These are phyloP conservation scores for Hyaloscypha variabilis DNA, from an alignment of 495 filamentous ascomycete genomes.

Conservation along the genomic window DNA sequence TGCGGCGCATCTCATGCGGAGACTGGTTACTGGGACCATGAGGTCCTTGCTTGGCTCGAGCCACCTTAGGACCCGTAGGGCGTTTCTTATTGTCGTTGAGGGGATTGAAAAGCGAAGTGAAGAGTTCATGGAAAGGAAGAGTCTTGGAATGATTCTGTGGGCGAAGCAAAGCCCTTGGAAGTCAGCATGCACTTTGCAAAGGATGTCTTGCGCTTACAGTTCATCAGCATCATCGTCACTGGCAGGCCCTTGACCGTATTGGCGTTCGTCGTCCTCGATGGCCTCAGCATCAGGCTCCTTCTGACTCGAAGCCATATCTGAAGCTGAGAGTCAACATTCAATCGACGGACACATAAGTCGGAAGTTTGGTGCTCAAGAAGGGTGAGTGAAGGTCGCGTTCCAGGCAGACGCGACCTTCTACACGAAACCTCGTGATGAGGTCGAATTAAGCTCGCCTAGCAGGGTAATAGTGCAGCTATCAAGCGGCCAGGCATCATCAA, in stretches of 20 bases:
- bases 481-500: too few relatives aligned
- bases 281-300: conserved; percentile 48
- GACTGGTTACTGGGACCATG: conserved; percentile 60
- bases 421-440: conserved; percentile 1
- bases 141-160: conserved; percentile 80
- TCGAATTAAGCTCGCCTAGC: not conserved
- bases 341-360: not conserved
- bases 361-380: not conserved
- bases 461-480: too few relatives aligned
- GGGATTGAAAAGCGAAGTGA: conserved; percentile 79
- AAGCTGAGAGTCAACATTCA: not conserved
- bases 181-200: not conserved
- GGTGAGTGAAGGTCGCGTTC: too few relatives aligned
- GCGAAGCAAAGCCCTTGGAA: conserved; percentile 49
- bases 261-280: conserved; percentile 50
- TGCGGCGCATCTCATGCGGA: conserved; percentile 81
- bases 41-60: conserved; percentile 57
- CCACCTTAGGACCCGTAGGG: conserved; percentile 51
- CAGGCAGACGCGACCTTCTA: too few relatives aligned
- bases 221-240: conserved; percentile 37
- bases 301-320: conserved; percentile 8
- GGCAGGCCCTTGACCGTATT: conserved; percentile 43
- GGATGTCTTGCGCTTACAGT: not conserved
- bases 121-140: conserved; percentile 81
- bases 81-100: conserved; percentile 83